These are phyloP conservation scores for Camellia japonica DNA, from an alignment of 148 eudicot genomes.

Conservation along the genomic window DNA sequence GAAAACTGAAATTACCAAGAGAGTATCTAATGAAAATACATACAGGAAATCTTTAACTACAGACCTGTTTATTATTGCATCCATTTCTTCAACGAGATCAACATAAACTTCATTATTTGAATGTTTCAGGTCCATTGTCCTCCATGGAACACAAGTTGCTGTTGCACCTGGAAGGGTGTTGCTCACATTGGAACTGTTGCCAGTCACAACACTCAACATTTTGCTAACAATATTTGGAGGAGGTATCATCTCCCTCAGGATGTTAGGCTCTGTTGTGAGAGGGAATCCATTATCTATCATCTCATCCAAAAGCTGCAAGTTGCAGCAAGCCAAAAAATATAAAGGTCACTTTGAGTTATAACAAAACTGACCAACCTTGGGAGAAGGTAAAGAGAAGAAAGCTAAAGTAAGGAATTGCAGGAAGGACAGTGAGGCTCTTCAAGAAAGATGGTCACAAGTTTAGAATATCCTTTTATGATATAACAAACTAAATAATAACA, in stretches of 20 bases:
- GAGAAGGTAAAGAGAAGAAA: too few relatives aligned
- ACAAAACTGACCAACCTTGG: background rate
- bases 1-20: background rate
- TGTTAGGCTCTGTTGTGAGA: slow-evolving; percentile 91
- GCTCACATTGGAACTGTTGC: slow-evolving; percentile 84
- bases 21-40: background rate
- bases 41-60: background rate
- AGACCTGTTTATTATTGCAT: slow-evolving; percentile 79
- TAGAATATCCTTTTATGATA: background rate
- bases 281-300: slow-evolving; percentile 99
- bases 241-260: slow-evolving; percentile 90
- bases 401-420: background rate
- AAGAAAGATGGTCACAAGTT: background rate
- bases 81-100: slow-evolving; percentile 92
- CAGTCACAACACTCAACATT: slow-evolving; percentile 92
- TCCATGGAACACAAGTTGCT: slow-evolving; percentile 91
- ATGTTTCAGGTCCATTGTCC: slow-evolving; percentile 80
- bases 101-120: slow-evolving; percentile 85
- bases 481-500: background rate
- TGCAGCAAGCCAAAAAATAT: slow-evolving; percentile 15
- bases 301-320: slow-evolving; percentile 89
- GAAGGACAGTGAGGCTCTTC: background rate
- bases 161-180: slow-evolving; percentile 85
- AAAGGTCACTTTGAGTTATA: slow-evolving; percentile 13
- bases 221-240: slow-evolving; percentile 93